Percentiles rank a stretch among this genome's conserved stretches.
Evolutionary conservation across 1,139 yeast species (phyloP).

Genomic region (Protomyces lactucae-debilis): DNA sequence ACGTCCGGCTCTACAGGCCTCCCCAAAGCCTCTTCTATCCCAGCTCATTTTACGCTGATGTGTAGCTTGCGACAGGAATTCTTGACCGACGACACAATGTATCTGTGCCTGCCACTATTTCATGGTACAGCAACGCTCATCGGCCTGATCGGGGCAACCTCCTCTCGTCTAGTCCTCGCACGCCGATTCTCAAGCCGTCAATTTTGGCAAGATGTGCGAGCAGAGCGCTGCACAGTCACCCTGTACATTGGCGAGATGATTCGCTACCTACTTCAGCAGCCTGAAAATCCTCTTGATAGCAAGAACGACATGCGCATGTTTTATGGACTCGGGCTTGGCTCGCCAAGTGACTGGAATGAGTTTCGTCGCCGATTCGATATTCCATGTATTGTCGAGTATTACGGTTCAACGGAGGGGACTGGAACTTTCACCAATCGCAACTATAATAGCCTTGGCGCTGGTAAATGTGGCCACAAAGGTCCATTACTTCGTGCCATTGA

Average conservation of each 20-base stretch:
- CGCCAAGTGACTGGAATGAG: slow-evolving; percentile 78
- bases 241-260: slow-evolving; percentile 85
- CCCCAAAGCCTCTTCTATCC: slow-evolving; percentile 57
- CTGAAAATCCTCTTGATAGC: slow-evolving; percentile 61
- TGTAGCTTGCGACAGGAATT: slow-evolving; percentile 48
- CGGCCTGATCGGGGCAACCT: slow-evolving; percentile 63
- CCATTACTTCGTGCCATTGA: slow-evolving; percentile 46
- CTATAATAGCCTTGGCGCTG: slow-evolving; percentile 72
- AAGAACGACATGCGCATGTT: slow-evolving; percentile 52
- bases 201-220: slow-evolving; percentile 60
- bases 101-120: slow-evolving; percentile 62
- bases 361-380: slow-evolving; percentile 75
- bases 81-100: slow-evolving; percentile 81
- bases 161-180: slow-evolving; percentile 35
- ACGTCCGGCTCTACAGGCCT: slow-evolving; percentile 95
- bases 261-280: slow-evolving; percentile 65
- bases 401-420: slow-evolving; percentile 92
- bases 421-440: slow-evolving; percentile 79
- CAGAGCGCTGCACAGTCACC: slow-evolving; percentile 74
- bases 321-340: slow-evolving; percentile 70
- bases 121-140: slow-evolving; percentile 61
- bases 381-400: slow-evolving; percentile 76
- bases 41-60: not conserved
- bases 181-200: not conserved
- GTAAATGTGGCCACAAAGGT: slow-evolving; percentile 86